Evolutionary conservation across 2,329 filamentous ascomycete genomes (phyloP).

Genomic region (Microcyclosporella mali): DNA sequence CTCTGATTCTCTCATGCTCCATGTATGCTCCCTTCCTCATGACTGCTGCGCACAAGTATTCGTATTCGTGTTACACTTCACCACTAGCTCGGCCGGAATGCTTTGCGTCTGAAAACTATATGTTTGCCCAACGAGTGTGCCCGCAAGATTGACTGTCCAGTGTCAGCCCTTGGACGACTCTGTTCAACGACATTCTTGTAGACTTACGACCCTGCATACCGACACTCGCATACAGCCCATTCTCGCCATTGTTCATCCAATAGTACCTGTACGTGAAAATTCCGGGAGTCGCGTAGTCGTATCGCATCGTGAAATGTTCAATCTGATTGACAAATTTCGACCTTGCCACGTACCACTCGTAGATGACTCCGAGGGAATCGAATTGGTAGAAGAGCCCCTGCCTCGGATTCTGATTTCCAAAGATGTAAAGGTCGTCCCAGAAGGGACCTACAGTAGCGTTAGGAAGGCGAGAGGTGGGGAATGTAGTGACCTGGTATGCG

Average conservation of each 20-base stretch:
- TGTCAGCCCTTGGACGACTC: too few species aligned
- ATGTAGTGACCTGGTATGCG: constrained; percentile 19
- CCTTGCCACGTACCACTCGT: constrained; percentile 28
- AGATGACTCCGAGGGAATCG: constrained; percentile 23
- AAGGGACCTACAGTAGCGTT: constrained; percentile 26
- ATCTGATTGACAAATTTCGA: constrained; percentile 12
- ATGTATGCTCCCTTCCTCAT: too few species aligned
- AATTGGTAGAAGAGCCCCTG: constrained; percentile 32
- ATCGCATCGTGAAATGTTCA: constrained; percentile 30
- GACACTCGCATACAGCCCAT: constrained; percentile 21
- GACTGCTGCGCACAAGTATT: too few species aligned
- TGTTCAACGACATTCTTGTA: too few species aligned
- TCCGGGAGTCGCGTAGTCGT: constrained; percentile 24
- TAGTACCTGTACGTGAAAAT: constrained; percentile 28
- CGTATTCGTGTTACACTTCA: too few species aligned
- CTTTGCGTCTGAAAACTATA: too few species aligned
- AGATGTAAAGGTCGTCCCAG: constrained; percentile 31
- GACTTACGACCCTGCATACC: constrained; percentile 29
- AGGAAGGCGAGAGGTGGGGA: constrained; percentile 25
- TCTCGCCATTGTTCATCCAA: constrained; percentile 17
- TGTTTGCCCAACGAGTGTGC: too few species aligned
- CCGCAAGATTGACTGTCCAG: too few species aligned
- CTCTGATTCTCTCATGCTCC: too few species aligned
- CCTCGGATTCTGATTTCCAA: constrained; percentile 7
- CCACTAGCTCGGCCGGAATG: too few species aligned